Base-by-base conservation (phyloP, 345 rosid species). In the Gossypium rotundifolium region DNA sequence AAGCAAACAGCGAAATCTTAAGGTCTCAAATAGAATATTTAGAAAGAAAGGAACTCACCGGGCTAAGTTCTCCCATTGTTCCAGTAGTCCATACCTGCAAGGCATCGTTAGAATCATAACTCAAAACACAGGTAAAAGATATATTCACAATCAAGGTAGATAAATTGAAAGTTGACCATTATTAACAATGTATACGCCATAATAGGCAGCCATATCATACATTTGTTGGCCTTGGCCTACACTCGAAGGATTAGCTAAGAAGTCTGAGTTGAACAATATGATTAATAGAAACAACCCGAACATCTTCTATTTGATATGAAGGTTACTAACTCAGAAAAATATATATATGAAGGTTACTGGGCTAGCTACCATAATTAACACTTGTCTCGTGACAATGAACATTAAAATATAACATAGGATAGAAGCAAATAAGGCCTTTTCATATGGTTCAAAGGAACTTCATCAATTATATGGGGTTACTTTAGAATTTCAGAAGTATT, bases 11-110 rank as follows among this genome's bases (percentile, higher is more conserved):
- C 7, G 33, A 70, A 71, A 38, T 18, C 10, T 29, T 14, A 49
- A 29, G 33, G 61, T 49, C 20, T n/a, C 10, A n/a, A 63, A 60
- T 62, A 5, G 11, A 61, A 46, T 9, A 63, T 55, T 72, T 16
- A 29, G 14, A 58, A 33, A 42, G 20, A 54, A 65, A 11, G 33
- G 25, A 27, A 38, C 91, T 82, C 78, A 87, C 96, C 71, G 94
- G 96, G 33, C 89, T 90, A 59, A 91, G 83, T 80, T 93, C 98
- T 82, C 98, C 96, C 97, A 90, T 91, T 9, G 96, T 91, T 80
- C 98, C 97, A 0, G 97, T 93, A 22, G 97, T 91, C 91, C 91
- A 93, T 22, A 89, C 94, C 98, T 93, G 84, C 74, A 78, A 11
- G 44, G 11, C 49, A 77, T 29, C 8, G 58, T 72, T 58, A 14